Conservation (phyloP, 208 protist genomes). For the Kentomonas sorsogonicus region DNA sequence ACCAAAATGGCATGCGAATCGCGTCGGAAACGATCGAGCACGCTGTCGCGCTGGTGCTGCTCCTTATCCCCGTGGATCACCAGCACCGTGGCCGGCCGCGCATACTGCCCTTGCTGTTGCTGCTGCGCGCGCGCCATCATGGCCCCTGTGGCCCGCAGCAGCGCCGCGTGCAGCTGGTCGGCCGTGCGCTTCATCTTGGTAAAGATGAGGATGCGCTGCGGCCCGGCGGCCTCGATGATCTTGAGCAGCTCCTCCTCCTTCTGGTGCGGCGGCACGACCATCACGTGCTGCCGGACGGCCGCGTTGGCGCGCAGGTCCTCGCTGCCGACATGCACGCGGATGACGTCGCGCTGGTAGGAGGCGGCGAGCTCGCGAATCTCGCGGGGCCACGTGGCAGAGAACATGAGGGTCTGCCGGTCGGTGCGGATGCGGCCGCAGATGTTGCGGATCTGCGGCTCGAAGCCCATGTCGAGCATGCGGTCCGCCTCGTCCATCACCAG, state of each 20-base stretch:
- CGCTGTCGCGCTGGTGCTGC: conserved; percentile 89
- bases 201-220: conserved; percentile 88
- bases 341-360: conserved; percentile 85
- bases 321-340: conserved; percentile 90
- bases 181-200: conserved; percentile 80
- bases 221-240: conserved; percentile 49
- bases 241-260: conserved; percentile 79
- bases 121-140: conserved; percentile 90
- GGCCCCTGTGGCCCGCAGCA: conserved; percentile 61
- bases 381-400: conserved; percentile 94
- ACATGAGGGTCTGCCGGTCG: conserved; percentile 97
- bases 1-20: conserved; percentile 68
- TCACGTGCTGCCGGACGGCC: conserved; percentile 79
- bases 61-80: conserved; percentile 91
- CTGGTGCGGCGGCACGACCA: conserved; percentile 56
- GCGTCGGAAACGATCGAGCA: conserved; percentile 79
- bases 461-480: conserved; percentile 99
- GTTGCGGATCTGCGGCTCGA: conserved; percentile 96
- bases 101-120: too few species aligned
- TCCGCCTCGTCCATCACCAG: conserved; percentile 98
- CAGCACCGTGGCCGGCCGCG: conserved; percentile 54
- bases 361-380: conserved; percentile 82
- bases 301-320: conserved; percentile 83
- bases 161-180: conserved; percentile 63
- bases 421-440: conserved; percentile 93